Base-by-base conservation (phyloP, 1,284 basidiomycete genomes). In the Porogramme epimiltina region DNA sequence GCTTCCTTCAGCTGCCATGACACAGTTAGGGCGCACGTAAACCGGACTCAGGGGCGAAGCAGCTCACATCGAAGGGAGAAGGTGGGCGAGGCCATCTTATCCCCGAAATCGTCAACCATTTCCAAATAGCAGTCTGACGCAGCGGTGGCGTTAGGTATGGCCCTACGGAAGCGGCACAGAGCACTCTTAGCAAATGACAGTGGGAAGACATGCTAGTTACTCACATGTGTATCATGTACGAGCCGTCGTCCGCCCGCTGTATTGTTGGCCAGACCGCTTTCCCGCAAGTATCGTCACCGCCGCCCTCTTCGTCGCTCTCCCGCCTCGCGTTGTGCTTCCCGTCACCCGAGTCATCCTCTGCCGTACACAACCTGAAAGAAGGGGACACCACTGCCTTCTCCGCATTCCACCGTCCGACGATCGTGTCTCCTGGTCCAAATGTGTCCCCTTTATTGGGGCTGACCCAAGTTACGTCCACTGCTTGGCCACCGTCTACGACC, bases 61-160 rank as follows among this genome's bases (percentile, higher is more conserved):
- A 22, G 63, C 76, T 64, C 56, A 79, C 77, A 62, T 56, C 62
- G 64, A 38, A 80, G 62, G 22, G 63, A 66, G 57, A 81, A 81
- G 11, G 60, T 51, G 0, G 77, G 74, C 0, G 78, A 79, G 18
- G 60, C 62, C 49, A 64, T 66, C 18, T 56, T 60, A 34, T 65
- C 58, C 2, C 71, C 76, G 46, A 68, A 72, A 44, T 72, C 66
- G 56, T 76, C 74, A 39, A 69, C 65, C 73, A 80, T 74, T 45
- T 64, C 62, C 16, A 80, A 56, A 51, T 65, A 71, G 57, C 66
- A 76, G 0, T 49, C 41, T 11, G 64, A 59, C 8, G 60, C 55
- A 2, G 62, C 50, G 5, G 65, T 61, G 20, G 71, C 59, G 39
- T 70, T 64, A 13, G 75, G 73, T 8, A 72, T 61, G 11, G 66